Evolutionary conservation across 1,284 basidiomycete genomes (phyloP), one percentile per base, ranked within the genome.

Genomic region (Ustilago loliicola): DNA sequence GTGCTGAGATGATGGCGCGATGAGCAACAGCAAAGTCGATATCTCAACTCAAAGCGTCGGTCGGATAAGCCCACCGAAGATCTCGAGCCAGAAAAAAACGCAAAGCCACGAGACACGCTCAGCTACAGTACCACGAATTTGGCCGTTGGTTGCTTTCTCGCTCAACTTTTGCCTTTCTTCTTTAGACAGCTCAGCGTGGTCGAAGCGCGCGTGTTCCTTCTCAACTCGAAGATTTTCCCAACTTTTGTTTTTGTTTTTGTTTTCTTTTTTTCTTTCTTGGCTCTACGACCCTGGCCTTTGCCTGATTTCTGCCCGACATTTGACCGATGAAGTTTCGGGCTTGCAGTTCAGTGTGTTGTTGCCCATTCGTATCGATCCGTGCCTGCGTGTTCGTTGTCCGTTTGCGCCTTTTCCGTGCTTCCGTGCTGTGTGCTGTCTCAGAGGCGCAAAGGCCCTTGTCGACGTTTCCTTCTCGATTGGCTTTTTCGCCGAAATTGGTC

Each of bases 291-390:
- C 38, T 40, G 38, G 13, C 38, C 19, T 40, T 19, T 40, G 15
- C 38, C 38, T 40, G 38, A 15, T 17, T 32, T 45, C 11, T 48
- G 47, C 54, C 63, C 63, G 70, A 73, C 61, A 73, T 67, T 73
- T 68, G 71, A 73, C 66, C 71, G 71, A 73, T 57, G 55, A 32
- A 58, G 53, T 55, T 54, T 72, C 57, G 52, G 56, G 21, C 48
- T 42, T 66, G 42, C 50, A 47, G 51, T 7, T 36, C 32, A 7
- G 7, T 45, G 25, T 5, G 23, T 42, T 11, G 29, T 32, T 30
- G 32, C 29, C 50, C 5, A 13, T n/a, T 23, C 61, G 65, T 72
- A 72, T 72, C 70, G 70, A 72, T 72, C 61, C 61, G 58, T 36
- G 29, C 15, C 10, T 30, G 47, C 21, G 42, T 23, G 27, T 27